phyloP scores from a whole-genome alignment of 2,329 filamentous ascomycete genomes.

The Diaporthe sp. region DNA sequence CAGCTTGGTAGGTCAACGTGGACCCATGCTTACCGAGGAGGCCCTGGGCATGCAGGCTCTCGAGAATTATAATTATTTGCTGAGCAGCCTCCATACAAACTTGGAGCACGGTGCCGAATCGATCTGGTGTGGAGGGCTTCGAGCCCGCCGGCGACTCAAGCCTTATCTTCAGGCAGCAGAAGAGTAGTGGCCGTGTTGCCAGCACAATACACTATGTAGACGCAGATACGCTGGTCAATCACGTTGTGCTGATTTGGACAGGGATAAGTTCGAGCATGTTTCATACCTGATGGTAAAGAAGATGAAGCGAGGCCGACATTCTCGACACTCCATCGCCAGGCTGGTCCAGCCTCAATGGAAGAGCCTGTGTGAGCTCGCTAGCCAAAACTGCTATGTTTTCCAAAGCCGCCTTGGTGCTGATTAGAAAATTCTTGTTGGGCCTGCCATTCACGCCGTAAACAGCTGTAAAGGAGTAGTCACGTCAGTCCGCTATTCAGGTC shows the following conservation, averaged over 20 bases:
- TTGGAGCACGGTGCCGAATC: conserved; percentile 33
- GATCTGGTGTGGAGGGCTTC: conserved; percentile 13
- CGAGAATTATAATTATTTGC: conserved; percentile 36
- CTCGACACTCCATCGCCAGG: conserved; percentile 34
- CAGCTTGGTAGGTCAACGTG: neutral
- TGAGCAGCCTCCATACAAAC: conserved; percentile 40
- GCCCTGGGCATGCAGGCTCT: conserved; percentile 22
- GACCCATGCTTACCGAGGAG: neutral
- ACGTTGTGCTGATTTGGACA: neutral
- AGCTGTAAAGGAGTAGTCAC: conserved; percentile 1
- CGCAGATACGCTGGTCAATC: neutral
- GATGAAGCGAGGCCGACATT: conserved; percentile 38
- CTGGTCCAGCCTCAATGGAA: conserved; percentile 36
- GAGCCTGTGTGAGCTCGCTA: conserved; percentile 33
- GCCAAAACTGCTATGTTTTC: conserved; percentile 33
- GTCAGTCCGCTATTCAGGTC: neutral
- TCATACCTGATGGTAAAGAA: conserved; percentile 41
- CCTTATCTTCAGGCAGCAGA: conserved; percentile 41
- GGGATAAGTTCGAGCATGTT: neutral
- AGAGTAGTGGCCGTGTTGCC: conserved; percentile 39
- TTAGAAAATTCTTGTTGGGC: conserved; percentile 36
- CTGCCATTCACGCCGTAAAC: conserved; percentile 38
- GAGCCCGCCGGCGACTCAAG: conserved; percentile 31
- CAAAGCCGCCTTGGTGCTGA: conserved; percentile 35
- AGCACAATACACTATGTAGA: conserved; percentile 37